Base-by-base conservation (phyloP, 495 filamentous ascomycete genomes). In the Penicillium malachiteum region DNA sequence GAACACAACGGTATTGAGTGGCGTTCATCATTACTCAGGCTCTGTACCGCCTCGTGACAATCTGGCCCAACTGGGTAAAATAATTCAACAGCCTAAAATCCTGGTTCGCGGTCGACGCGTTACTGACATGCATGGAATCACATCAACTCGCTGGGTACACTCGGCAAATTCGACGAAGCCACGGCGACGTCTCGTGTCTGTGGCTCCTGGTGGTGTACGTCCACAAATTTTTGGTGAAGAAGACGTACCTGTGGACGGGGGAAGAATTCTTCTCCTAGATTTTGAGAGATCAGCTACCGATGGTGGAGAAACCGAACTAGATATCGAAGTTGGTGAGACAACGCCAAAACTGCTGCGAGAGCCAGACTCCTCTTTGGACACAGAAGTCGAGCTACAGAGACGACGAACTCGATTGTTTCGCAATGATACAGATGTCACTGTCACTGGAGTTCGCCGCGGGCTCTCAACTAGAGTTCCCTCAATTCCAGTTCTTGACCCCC, bases 351-450 rank as follows among this genome's bases (percentile, higher is more conserved):
- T 83, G 2, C 71, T 95, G 1, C 81, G 83, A 64, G 90, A 95
- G 61, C 87, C 89, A 56, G 80, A 86, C 51, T 82, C 87, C 13
- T 90, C 91, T 60, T 78, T 92, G 49, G 90, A 89, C 56, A 83
- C 85, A 3, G 90, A 93, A 66, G 89, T 95, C 18, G 90, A 90
- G 57, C 82, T 95, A 55, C 88, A 88, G 46, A 83, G 90, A 57
- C 79, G 88, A 54, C 77, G 90, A 55, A 93, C 90, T 11, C 71
- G 68, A 26, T 46, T 78, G 51, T 65, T 71, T 3, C 75, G 75
- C 37, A 57, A 60, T 8, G 70, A 62, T 37, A 58, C 65, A 18
- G 60, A 63, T 18, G 49, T 54, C 18, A 56, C 60, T 32, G 41
- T 59, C 3, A 58, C 66, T 31, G 54, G 52, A 35, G 50, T 59